Evolutionary conservation across 331 rosid genomes (phyloP).

Genomic region (Pyrus hybrid): DNA sequence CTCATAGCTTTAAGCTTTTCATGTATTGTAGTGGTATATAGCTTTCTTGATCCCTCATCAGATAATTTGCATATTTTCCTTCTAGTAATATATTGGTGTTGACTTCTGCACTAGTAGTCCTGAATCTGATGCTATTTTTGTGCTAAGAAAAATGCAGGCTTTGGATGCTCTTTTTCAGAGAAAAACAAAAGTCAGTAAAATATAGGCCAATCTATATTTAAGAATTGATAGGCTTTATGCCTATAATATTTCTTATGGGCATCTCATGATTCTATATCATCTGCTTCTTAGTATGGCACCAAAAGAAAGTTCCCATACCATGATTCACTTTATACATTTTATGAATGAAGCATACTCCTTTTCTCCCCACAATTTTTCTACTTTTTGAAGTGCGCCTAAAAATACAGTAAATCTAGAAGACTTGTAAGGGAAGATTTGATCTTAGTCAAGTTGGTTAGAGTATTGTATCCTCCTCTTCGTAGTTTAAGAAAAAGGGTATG

Average conservation of each 20-base stretch:
- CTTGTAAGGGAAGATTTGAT: no score
- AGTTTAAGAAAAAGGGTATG: no score
- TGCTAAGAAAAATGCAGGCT: not conserved
- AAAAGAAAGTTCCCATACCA: not conserved
- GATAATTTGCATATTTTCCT: not conserved
- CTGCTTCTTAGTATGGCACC: slow-evolving; percentile 22
- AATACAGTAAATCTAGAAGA: not conserved
- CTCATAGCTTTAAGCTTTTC: not conserved
- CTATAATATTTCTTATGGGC: not conserved
- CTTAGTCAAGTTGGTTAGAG: no score
- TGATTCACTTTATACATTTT: not conserved
- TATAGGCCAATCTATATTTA: not conserved
- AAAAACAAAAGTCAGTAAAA: not conserved
- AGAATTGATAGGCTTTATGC: slow-evolving; percentile 21
- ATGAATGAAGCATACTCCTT: not conserved
- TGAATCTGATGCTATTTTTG: slow-evolving; percentile 5
- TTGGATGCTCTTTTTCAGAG: not conserved
- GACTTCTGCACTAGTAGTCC: slow-evolving; percentile 13
- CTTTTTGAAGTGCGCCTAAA: not conserved
- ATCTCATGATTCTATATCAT: slow-evolving; percentile 17
- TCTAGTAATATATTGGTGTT: not conserved
- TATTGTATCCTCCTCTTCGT: no score
- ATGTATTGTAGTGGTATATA: not conserved
- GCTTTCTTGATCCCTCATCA: slow-evolving; percentile 2
- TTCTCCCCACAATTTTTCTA: not conserved